Evolutionary conservation across 768 basidiomycete genomes (phyloP).

Genomic region (Russula virescens): DNA sequence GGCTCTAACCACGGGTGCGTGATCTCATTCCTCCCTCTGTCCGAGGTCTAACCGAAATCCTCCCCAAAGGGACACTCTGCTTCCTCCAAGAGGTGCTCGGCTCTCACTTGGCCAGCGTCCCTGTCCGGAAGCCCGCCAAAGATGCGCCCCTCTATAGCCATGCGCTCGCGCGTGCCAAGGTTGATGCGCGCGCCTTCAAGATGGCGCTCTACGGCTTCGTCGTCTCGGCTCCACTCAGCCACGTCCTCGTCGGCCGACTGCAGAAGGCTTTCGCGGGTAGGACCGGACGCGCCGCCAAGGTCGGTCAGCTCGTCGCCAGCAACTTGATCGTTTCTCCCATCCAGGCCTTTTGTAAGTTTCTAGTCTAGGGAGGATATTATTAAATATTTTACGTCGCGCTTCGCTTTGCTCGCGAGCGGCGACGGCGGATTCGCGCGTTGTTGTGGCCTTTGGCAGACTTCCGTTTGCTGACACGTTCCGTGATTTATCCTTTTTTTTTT

Average conservation of each 20-base stretch:
- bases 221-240: slow-evolving; percentile 77
- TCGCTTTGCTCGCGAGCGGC: too few relatives aligned
- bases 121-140: slow-evolving; percentile 44
- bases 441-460: too few relatives aligned
- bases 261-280: slow-evolving; percentile 76
- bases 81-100: slow-evolving; percentile 77
- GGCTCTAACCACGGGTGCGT: slow-evolving; percentile 62
- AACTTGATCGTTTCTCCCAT: slow-evolving; percentile 75
- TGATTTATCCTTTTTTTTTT: not conserved
- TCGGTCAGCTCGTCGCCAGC: slow-evolving; percentile 70
- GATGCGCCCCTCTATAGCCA: slow-evolving; percentile 50
- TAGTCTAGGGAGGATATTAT: too few relatives aligned
- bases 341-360: slow-evolving; percentile 53
- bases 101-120: slow-evolving; percentile 60
- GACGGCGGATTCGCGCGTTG: too few relatives aligned
- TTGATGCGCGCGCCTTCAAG: slow-evolving; percentile 69
- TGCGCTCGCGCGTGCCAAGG: slow-evolving; percentile 48
- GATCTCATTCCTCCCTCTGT: not conserved
- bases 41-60: not conserved
- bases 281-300: slow-evolving; percentile 53
- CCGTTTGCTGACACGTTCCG: not conserved
- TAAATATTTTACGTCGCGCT: too few relatives aligned
- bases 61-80: slow-evolving; percentile 32
- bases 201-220: slow-evolving; percentile 82
- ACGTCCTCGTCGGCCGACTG: slow-evolving; percentile 63